Evolutionary conservation across 2,329 filamentous ascomycete genomes (phyloP), one percentile per base, ranked within the genome.

Genomic region (Ophiosphaerella narmari): DNA sequence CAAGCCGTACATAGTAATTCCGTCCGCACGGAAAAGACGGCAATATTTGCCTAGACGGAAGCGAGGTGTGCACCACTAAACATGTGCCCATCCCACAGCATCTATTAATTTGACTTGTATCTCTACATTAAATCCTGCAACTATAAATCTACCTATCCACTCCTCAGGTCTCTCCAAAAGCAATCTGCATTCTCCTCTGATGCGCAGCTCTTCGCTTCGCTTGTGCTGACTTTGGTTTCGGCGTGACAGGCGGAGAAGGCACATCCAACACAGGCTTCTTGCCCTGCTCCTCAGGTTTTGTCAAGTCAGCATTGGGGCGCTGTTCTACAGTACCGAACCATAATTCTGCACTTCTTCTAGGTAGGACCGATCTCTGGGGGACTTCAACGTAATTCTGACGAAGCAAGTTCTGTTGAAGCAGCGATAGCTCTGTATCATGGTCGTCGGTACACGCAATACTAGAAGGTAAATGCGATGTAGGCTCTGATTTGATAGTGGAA

Each of bases 121-220:
- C 26, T 8, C 7, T 29, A 29, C 7, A 29, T 29, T 29, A 29
- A 8, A 29, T 29, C 11, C 4, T 29, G 11, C 11, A 11, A 29
- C 26, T 11, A 29, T 3, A 29, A 7, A 29, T 2, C 26, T 8
- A 29, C 7, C 26, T 29, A 12, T 13, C 21, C 24, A 2, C 18
- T 2, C 8, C 23, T 38, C 16, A 41, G 11, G 3, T 31, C 7
- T 14, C 13, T 13, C 54, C 63, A 55, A 63, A 66, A 7, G 61
- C 62, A 14, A 61, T 44, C 23, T 63, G 51, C 65, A 71, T 66
- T 18, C 64, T 53, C 32, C 62, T 40, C 21, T 59, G 56, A 43
- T 69, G 66, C 7, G 62, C 63, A 32, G 57, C 53, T 41, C 65
- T 54, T 33, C 68, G 50, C 31, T 62, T 70, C 7, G 59, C 60